Evolutionary conservation across 2,329 filamentous ascomycete species (phyloP), one percentile per base, ranked within the genome.

Genomic region (Pseudogymnoascus sp.): DNA sequence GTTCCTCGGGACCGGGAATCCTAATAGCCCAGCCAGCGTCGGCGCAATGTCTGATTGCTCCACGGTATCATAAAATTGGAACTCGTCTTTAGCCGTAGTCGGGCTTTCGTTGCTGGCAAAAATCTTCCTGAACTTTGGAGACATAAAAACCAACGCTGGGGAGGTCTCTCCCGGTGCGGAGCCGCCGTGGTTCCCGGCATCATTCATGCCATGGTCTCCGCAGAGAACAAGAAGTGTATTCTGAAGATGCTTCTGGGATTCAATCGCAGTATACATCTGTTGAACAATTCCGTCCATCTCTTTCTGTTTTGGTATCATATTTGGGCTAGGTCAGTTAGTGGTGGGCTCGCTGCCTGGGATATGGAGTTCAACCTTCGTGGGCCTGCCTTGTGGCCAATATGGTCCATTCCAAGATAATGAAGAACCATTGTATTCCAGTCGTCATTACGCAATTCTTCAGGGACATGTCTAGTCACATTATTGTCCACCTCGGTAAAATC

Each of bases 171-270:
- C 93, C 1, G 91, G 85, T 0, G 93, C 93, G 8, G 93, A 97
- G 40, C 93, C 95, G 31, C 95, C 95, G 73, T 99, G 95, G 69
- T 98, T 98, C 2, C 95, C 95, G 19, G 91, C 95, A 70, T 98
- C 93, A 69, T 98, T 99, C 95, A 99, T 99, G n/a, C 95, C 95
- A 73, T 99, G 95, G 70, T 99, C 96, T 63, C 95, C 95, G 63
- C 89, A 91, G 6, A 99, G 77, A 2, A 99, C 87, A 53, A 99
- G 82, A 1, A 99, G 78, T 0, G 93, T 92, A 4, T 89, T 89
- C 33, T 84, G 73, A 1, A 97, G 84, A 74, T 96, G 89, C 1
- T 82, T 73, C 63, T 89, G 78, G 3, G 81, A 81, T 70, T 89
- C 82, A 67, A 99, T 89, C 6, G 90, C 89, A 11, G 81, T 78